A percentile compares a stretch with the other conserved stretches of the same genome.
Conservation (phyloP, 2,329 filamentous ascomycete species). For the Penicillium sp. region DNA sequence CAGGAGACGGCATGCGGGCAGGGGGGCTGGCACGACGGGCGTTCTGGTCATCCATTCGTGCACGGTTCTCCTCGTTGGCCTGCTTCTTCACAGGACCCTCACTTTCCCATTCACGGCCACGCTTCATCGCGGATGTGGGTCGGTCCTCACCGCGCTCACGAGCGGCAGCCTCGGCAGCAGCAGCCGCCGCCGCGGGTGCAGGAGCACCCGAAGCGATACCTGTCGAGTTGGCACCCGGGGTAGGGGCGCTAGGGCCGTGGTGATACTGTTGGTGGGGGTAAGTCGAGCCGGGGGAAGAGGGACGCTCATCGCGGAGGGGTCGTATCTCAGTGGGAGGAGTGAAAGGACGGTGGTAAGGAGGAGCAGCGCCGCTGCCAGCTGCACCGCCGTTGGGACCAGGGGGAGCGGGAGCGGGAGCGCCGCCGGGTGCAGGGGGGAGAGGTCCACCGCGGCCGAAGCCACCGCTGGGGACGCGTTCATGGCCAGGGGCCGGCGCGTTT, state of each 20-base stretch:
- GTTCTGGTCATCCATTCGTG: constrained; percentile 79
- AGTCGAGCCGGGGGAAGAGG: constrained; percentile 85
- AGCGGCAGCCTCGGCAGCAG: constrained; percentile 66
- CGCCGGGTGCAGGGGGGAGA: constrained; percentile 46
- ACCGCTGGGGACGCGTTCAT: constrained; percentile 38
- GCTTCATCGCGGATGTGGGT: constrained; percentile 78
- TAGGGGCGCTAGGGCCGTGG: constrained; percentile 65
- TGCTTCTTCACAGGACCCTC: constrained; percentile 74
- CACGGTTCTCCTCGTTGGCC: constrained; percentile 81
- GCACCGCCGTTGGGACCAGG: constrained; percentile 50
- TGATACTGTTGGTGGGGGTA: constrained; percentile 81
- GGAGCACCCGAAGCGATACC: constrained; percentile 69
- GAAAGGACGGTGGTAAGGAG: constrained; percentile 70
- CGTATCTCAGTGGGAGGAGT: constrained; percentile 83
- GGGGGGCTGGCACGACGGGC: constrained; percentile 68
- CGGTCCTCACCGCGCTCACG: constrained; percentile 65
- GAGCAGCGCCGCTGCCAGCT: constrained; percentile 56
- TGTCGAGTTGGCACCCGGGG: constrained; percentile 35
- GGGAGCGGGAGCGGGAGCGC: constrained; percentile 37
- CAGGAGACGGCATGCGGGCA: constrained; percentile 60
- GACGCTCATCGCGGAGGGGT: constrained; percentile 76
- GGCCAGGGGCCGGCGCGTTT: constrained; percentile 45
- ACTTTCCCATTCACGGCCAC: constrained; percentile 89
- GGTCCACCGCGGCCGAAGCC: constrained; percentile 36
- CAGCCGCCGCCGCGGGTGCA: constrained; percentile 62